These are phyloP conservation scores for Paecilomyces sp. DNA, from an alignment of 2,329 filamentous ascomycete genomes.

Conservation along the genomic window DNA sequence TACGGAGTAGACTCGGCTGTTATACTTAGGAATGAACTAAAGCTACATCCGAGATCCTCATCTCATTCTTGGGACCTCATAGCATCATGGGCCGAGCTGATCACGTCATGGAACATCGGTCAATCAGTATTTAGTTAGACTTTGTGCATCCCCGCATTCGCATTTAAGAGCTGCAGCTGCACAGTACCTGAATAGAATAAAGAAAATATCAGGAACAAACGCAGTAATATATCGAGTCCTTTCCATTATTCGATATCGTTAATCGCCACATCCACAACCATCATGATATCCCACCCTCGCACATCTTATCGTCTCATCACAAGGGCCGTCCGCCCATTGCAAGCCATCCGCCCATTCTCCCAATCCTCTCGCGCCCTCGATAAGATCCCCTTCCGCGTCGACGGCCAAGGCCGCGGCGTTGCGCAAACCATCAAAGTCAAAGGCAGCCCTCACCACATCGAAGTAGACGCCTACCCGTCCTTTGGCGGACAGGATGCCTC, in stretches of 20 bases:
- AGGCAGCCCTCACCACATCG: conserved; percentile 18
- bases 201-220: not conserved
- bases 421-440: conserved; percentile 15
- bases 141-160: not conserved
- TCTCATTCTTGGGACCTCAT: not conserved
- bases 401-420: conserved; percentile 15
- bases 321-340: not conserved
- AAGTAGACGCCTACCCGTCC: conserved; percentile 19
- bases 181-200: not conserved
- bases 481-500: conserved; percentile 20
- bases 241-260: not conserved
- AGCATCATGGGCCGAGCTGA: not conserved
- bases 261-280: not conserved
- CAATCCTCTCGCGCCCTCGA: not conserved
- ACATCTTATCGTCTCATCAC: not conserved
- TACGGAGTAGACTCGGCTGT: no score
- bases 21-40: no score
- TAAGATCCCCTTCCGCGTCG: conserved; percentile 14
- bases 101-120: not conserved
- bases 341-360: not conserved
- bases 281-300: not conserved
- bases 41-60: no score
- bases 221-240: not conserved
- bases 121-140: not conserved
- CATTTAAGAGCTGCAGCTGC: not conserved